Evolutionary conservation across 345 rosid genomes (phyloP), one percentile per base, ranked within the genome.

Genomic region (Lagerstroemia speciosa): DNA sequence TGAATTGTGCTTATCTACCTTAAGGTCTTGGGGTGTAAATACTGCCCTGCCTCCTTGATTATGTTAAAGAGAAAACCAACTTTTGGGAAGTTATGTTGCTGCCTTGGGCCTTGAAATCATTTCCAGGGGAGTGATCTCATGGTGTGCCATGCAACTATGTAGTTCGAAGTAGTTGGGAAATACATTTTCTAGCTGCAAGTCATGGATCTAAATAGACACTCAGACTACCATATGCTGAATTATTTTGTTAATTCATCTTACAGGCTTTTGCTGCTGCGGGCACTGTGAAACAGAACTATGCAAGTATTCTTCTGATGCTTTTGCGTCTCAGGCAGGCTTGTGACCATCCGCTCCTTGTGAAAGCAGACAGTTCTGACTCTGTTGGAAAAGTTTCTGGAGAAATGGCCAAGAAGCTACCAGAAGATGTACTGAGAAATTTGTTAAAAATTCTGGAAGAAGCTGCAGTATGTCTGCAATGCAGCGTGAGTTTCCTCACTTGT

Each of bases 261-360:
- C 83, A 91, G 98, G 97, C 89, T 24, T 93, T 82, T 87, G 94
- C 91, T 65, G 96, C 88, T 75, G 98, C 98, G 41, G 97, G 96
- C 67, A 93, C 97, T 1, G 82, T 93, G 78, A 91, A 75, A 36
- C 97, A 89, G 77, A 91, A 93, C 82, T 91, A 91, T 83, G 98
- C 97, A 67, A 93, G 85, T 78, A 91, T 93, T 77, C 98, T 93
- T 79, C 78, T 93, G 80, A 79, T 93, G 97, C 97, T 93, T 79
- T 83, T 93, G 80, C 94, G 96, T 69, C 91, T 93, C 45, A 94
- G 98, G 67, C 97, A 91, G 78, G 98, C 98, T 74, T 91, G 98
- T 81, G 97, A 89, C 75, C 97, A 93, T 72, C 98, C 98, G 29
- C 73, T 81, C 73, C 97, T 93, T 67, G 92, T 87, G 37, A 86